Percentiles rank a stretch among this genome's conserved stretches.
Evolutionary conservation across 352 stramenopile species (phyloP).

Genomic region (Phytopythium delawarense): DNA sequence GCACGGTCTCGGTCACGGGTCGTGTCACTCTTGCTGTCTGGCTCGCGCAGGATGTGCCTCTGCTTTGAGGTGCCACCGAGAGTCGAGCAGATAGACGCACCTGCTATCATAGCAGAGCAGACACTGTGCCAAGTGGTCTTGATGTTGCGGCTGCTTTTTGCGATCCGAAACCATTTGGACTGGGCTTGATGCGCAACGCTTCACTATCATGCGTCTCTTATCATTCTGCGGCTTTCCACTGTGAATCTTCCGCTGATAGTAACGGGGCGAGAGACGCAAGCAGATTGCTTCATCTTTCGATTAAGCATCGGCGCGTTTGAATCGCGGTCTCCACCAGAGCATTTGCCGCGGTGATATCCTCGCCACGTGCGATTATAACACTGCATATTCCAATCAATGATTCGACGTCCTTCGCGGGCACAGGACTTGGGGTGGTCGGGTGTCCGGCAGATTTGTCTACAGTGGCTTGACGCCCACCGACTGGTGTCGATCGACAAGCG

Average conservation of each 20-base stretch:
- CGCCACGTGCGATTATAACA: not conserved
- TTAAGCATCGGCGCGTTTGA: not conserved
- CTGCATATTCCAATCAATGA: no score
- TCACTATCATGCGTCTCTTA: not conserved
- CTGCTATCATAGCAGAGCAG: not conserved
- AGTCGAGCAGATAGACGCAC: not conserved
- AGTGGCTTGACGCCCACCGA: not conserved
- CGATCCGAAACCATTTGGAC: not conserved
- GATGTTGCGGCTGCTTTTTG: not conserved
- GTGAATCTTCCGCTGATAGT: not conserved
- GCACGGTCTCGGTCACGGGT: not conserved
- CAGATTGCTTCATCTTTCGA: not conserved
- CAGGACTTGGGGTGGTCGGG: no score
- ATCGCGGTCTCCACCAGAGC: not conserved
- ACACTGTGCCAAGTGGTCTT: not conserved
- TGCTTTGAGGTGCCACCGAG: conserved; percentile 6
- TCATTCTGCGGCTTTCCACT: not conserved
- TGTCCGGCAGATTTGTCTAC: not conserved
- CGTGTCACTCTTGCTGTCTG: conserved; percentile 5
- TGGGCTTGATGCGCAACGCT: not conserved
- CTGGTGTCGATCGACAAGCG: not conserved
- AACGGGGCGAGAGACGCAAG: not conserved
- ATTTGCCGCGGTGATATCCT: not conserved
- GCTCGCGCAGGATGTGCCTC: not conserved
- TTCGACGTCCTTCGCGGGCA: no score